phyloP scores from a whole-genome alignment of 2,329 filamentous ascomycete genomes.

The Talaromyces sp. region DNA sequence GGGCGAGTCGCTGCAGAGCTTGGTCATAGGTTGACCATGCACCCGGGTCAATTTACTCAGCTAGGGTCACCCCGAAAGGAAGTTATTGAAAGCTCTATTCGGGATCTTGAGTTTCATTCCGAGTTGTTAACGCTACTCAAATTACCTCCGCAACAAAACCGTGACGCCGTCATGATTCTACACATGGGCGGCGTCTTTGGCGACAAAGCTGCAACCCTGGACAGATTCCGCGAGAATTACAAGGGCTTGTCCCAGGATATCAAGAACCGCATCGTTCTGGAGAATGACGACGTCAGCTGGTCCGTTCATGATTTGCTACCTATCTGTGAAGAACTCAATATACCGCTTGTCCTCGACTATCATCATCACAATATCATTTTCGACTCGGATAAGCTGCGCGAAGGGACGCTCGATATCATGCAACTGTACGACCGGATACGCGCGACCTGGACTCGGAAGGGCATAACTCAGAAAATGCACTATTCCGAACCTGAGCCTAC shows the following conservation, averaged over 20 bases:
- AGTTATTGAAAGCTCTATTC: constrained; percentile 71
- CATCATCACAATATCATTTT: constrained; percentile 97
- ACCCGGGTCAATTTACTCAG: constrained; percentile 92
- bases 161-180: constrained; percentile 88
- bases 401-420: constrained; percentile 81
- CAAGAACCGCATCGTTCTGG: constrained; percentile 78
- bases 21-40: constrained; percentile 81
- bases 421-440: constrained; percentile 71
- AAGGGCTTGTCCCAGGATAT: constrained; percentile 62
- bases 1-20: constrained; percentile 73
- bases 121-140: constrained; percentile 76
- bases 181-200: constrained; percentile 92
- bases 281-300: constrained; percentile 94
- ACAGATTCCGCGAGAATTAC: constrained; percentile 76
- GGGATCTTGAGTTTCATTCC: constrained; percentile 83
- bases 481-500: constrained; percentile 77
- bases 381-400: constrained; percentile 66
- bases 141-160: constrained; percentile 72
- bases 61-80: constrained; percentile 75
- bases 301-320: constrained; percentile 88
- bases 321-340: constrained; percentile 88
- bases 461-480: constrained; percentile 93
- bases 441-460: constrained; percentile 78
- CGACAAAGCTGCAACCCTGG: constrained; percentile 74
- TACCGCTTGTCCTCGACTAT: constrained; percentile 86